These are phyloP conservation scores for Ophiobolus disseminans DNA, from an alignment of 2,329 filamentous ascomycete genomes.

Conservation along the genomic window DNA sequence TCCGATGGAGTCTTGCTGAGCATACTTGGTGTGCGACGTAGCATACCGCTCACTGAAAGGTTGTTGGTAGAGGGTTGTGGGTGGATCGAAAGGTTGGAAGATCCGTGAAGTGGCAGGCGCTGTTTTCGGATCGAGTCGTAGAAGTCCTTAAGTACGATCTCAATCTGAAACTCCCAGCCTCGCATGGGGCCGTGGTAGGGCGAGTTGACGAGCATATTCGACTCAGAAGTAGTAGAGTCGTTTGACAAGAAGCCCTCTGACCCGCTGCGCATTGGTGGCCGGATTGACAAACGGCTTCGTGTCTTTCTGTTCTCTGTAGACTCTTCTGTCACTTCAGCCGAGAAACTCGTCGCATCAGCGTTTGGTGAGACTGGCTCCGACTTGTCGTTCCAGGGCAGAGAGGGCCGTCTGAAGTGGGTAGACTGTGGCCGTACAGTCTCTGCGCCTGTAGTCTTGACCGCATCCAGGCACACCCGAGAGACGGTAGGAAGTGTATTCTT, in stretches of 20 bases:
- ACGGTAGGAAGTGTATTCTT: slow-evolving; percentile 96
- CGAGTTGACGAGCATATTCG: slow-evolving; percentile 78
- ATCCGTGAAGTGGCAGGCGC: slow-evolving; percentile 84
- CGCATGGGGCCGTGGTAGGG: slow-evolving; percentile 77
- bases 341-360: slow-evolving; percentile 35
- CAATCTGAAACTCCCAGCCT: slow-evolving; percentile 88
- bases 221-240: slow-evolving; percentile 57
- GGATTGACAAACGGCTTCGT: slow-evolving; percentile 53
- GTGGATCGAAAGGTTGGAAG: slow-evolving; percentile 56
- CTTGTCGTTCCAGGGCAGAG: slow-evolving; percentile 45
- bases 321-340: slow-evolving; percentile 39
- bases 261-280: slow-evolving; percentile 47
- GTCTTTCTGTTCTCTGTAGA: slow-evolving; percentile 45
- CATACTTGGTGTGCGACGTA: slow-evolving; percentile 87
- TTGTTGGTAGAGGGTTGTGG: slow-evolving; percentile 62
- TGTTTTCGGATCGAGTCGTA: slow-evolving; percentile 89
- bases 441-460: slow-evolving; percentile 53
- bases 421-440: slow-evolving; percentile 46
- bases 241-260: slow-evolving; percentile 43
- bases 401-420: slow-evolving; percentile 42
- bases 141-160: slow-evolving; percentile 89
- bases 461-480: slow-evolving; percentile 75
- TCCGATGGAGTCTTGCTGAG: slow-evolving; percentile 94
- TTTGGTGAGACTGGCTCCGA: slow-evolving; percentile 46
- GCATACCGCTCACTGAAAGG: slow-evolving; percentile 73